Base-by-base conservation (phyloP, 352 stramenopile species). In the Phytophthora constricta region DNA sequence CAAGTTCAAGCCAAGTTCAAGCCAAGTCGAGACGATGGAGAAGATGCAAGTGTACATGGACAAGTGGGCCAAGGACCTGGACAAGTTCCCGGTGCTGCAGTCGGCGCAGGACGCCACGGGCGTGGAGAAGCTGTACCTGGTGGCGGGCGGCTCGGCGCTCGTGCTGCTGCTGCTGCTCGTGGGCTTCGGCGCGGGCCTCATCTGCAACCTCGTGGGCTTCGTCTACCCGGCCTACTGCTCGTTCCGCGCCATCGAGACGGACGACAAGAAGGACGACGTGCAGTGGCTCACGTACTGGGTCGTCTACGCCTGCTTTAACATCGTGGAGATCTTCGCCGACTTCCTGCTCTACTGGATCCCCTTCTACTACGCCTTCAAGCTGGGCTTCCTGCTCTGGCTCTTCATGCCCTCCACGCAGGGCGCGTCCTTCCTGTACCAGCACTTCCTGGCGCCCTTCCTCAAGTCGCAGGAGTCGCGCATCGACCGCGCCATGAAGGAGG, bases 331-430 rank as follows among this genome's bases (percentile, higher is more conserved):
- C 27, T 99, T 99, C 72, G 84, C 88, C n/a, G 93, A 98, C 73
- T 93, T 98, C 46, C 74, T 99, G 39, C 76, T 99, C 5, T 98
- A 98, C 76, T 98, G 94, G 95, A 98, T 99, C 76, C 97, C 97
- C 16, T 99, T 99, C 77, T 99, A 99, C 83, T 99, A 98, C 74
- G 90, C 94, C 13, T 98, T 99, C 84, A 99, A 99, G 87, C 69
- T 99, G 22, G 96, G 95, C 48, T 99, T 99, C 82, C 86, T 99
- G 55, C 76, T 99, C 20, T 99, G 96, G 95, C 84, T 97, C 31
- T 98, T 99, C 83, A 90, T 99, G 70, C 97, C 96, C n/a, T 97
- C 97, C 73, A 98, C 96, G 37, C 80, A 95, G 61, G 96, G 96
- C 31, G 94, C 97, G 19, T 98, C 93, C 55, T 98, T 98, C 78